Evolutionary conservation across 108 stramenopile genomes (phyloP).

Genomic region (Skeletonema tropicum): DNA sequence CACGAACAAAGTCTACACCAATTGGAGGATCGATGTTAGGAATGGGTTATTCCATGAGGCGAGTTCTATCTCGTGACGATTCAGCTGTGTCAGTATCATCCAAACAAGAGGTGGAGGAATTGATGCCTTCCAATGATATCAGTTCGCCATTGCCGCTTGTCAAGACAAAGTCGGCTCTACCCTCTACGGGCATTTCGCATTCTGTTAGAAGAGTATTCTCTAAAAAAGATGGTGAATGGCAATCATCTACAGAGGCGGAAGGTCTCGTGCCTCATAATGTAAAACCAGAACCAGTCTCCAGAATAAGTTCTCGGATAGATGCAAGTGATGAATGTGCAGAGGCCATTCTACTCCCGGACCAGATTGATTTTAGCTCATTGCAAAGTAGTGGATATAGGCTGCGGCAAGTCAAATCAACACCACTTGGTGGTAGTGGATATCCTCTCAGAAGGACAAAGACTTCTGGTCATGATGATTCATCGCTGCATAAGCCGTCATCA

Average conservation of each 20-base stretch:
- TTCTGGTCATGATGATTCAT: background rate
- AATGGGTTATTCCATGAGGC: background rate
- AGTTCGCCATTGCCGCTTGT: too few species aligned
- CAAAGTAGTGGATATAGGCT: background rate
- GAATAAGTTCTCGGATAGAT: too few species aligned
- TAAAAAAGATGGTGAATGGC: background rate
- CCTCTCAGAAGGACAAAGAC: background rate
- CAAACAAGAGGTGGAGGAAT: background rate
- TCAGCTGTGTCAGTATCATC: too few species aligned
- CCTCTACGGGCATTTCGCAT: background rate
- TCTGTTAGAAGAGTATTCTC: background rate
- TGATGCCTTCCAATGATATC: background rate
- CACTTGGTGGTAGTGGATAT: background rate
- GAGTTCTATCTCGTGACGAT: conserved; percentile 1
- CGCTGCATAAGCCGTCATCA: background rate
- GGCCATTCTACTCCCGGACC: too few species aligned
- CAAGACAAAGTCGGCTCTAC: background rate
- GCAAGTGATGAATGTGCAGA: too few species aligned
- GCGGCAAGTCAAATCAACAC: background rate
- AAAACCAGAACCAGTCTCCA: too few species aligned
- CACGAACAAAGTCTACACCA: background rate
- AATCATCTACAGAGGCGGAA: too few species aligned
- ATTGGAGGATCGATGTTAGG: background rate
- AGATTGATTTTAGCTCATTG: background rate
- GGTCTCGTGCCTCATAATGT: too few species aligned